Base-by-base conservation (phyloP, 352 stramenopile genomes). In the Phytophthora megakarya region DNA sequence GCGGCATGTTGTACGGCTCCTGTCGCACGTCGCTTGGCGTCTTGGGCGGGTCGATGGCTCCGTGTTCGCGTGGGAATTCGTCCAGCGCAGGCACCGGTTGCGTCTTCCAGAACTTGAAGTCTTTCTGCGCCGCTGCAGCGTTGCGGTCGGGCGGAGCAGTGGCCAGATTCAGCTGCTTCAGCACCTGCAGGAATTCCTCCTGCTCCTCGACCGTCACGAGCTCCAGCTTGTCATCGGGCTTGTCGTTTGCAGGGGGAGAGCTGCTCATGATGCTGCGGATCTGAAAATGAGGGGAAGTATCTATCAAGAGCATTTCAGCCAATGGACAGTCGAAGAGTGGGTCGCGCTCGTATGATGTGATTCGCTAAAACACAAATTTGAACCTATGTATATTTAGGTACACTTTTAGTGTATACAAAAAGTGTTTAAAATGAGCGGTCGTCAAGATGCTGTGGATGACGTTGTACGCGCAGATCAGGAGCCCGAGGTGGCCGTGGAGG, bases 1-100 rank as follows among this genome's bases (percentile, higher is more conserved):
- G 72, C 9, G 98, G 97, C 92, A 99, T 98, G 33, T 92, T 93
- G 75, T 98, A 99, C 22, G 98, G 94, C 71, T 98, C 92, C 25
- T 89, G 62, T 5, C 96, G 88, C 40, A 99, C 85, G 46, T 99
- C 89, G 0, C 70, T 80, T 4, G 90, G 70, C 21, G 76, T 93
- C 77, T 99, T 99, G 42, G 86, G 70, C 9, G 79, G 75, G 60
- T 99, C 93, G 55, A 99, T 98, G 6, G 97, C 86, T 10, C 90
- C 94, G 61, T 98, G 81, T 37, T 95, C 76, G n/a, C 71, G 73
- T 25, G 81, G 78, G 45, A 80, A 81, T 65, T 91, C 84, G 38
- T 90, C 71, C 43, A 92, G 73, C 19, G 65, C 64, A 0, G 80
- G 90, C 48, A 98, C 91, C 0, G 92, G 92, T 72, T 98, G 93